Conservation (phyloP, 2,329 filamentous ascomycete genomes). For the Cryphonectria carpinicola region DNA sequence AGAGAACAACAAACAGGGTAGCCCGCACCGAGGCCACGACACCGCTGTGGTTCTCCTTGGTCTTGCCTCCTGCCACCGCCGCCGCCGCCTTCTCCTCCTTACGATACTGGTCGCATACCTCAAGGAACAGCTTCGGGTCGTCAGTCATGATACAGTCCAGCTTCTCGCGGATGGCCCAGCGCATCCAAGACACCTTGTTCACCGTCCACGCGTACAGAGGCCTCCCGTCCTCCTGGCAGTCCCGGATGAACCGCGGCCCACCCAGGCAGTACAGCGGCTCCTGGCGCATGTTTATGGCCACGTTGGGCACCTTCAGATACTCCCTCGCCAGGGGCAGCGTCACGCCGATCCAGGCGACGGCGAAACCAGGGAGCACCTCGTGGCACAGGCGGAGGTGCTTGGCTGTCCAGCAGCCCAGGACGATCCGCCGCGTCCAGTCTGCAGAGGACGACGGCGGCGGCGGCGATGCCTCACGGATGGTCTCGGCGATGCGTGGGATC, state of each 20-base stretch:
- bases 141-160: conserved; percentile 88
- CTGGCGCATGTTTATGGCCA: conserved; percentile 80
- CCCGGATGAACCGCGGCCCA: conserved; percentile 68
- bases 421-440: conserved; percentile 71
- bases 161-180: conserved; percentile 69
- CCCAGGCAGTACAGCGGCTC: conserved; percentile 68
- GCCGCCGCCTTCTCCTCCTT: background rate
- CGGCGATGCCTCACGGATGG: conserved; percentile 51
- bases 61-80: background rate
- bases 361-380: conserved; percentile 64
- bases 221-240: conserved; percentile 58
- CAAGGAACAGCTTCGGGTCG: conserved; percentile 70
- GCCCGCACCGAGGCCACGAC: conserved; percentile 2
- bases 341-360: conserved; percentile 70
- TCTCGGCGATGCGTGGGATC: conserved; percentile 69
- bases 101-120: conserved; percentile 55
- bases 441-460: conserved; percentile 42
- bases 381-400: conserved; percentile 59
- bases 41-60: conserved; percentile 19
- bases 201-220: conserved; percentile 84
- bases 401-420: conserved; percentile 75
- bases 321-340: conserved; percentile 69
- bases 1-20: conserved; percentile 12
- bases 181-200: conserved; percentile 78
- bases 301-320: conserved; percentile 66